phyloP scores from a whole-genome alignment of 306 rosid species.

The Cicer yamashitae region DNA sequence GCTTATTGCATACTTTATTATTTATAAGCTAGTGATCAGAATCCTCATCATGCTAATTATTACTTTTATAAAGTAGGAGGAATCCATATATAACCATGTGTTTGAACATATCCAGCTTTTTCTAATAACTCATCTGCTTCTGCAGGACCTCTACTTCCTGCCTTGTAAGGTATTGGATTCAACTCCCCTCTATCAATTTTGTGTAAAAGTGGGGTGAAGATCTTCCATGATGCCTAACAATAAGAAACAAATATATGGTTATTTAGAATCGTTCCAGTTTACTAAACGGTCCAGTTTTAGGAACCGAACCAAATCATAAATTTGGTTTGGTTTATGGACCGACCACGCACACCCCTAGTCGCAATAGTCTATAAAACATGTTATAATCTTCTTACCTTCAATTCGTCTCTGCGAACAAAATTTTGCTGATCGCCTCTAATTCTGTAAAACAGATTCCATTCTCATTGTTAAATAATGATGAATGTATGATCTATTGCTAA shows the following conservation, averaged over 20 bases:
- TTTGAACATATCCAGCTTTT: constrained; percentile 88
- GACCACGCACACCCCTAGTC: no score
- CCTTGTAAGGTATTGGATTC: constrained; percentile 70
- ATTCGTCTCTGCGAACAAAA: constrained; percentile 94
- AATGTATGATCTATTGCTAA: not conserved
- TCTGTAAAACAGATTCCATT: constrained; percentile 55
- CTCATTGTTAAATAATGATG: constrained; percentile 18
- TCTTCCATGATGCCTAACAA: constrained; percentile 97
- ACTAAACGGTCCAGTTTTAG: no score
- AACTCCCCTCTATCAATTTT: constrained; percentile 76
- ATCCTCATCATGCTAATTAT: not conserved
- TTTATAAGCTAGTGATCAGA: not conserved
- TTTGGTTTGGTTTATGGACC: no score
- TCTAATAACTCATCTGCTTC: constrained; percentile 79
- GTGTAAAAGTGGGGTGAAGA: constrained; percentile 96
- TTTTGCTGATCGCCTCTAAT: constrained; percentile 95
- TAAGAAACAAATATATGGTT: constrained; percentile 34
- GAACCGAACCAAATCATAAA: no score
- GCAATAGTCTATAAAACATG: constrained; percentile 2
- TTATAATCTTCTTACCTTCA: constrained; percentile 64
- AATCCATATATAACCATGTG: constrained; percentile 90
- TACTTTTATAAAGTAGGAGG: constrained; percentile 81
- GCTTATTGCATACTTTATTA: constrained; percentile 33
- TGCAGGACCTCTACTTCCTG: constrained; percentile 92
- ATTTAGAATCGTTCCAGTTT: not conserved